These are phyloP conservation scores for Candolleomyces aberdarensis DNA, from an alignment of 768 basidiomycete genomes.

Conservation along the genomic window DNA sequence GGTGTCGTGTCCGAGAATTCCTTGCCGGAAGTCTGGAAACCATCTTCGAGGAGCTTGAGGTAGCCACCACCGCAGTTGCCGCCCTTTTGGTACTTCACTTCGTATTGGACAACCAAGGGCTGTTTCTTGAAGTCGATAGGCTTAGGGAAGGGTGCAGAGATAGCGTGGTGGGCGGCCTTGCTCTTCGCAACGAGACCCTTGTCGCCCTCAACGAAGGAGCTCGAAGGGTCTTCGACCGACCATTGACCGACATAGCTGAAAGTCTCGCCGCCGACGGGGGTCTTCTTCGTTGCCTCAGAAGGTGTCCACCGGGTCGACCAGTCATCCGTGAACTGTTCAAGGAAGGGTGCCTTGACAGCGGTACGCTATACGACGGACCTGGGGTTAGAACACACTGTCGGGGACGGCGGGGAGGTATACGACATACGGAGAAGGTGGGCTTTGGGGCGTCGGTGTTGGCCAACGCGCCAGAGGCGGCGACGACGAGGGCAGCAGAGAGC, in stretches of 20 bases:
- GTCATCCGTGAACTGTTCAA: conserved; percentile 95
- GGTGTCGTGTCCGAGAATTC: conserved; percentile 93
- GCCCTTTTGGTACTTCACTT: conserved; percentile 99
- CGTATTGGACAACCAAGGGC: conserved; percentile 95
- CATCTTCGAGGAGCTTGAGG: conserved; percentile 91
- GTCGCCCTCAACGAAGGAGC: conserved; percentile 78
- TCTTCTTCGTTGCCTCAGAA: conserved; percentile 97
- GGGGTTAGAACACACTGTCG: conserved; percentile 9
- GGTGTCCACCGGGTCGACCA: conserved; percentile 94
- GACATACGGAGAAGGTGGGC: conserved; percentile 63
- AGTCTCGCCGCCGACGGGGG: conserved; percentile 90
- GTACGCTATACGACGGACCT: conserved; percentile 51
- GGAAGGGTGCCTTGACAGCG: conserved; percentile 78
- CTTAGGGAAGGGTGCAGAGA: conserved; percentile 83
- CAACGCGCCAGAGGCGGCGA: conserved; percentile 61
- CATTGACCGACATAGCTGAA: conserved; percentile 98
- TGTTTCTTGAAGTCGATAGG: conserved; percentile 79
- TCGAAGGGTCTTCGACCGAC: conserved; percentile 87
- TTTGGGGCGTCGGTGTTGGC: conserved; percentile 58
- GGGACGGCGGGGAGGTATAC: neutral
- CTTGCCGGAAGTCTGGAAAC: conserved; percentile 90
- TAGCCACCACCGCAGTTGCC: conserved; percentile 99
- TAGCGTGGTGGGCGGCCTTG: conserved; percentile 98
- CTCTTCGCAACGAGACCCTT: conserved; percentile 92
- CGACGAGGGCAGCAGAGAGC: conserved; percentile 64